phyloP scores from a whole-genome alignment of 805 yeast species.

The Suhomyces canberraensis region DNA sequence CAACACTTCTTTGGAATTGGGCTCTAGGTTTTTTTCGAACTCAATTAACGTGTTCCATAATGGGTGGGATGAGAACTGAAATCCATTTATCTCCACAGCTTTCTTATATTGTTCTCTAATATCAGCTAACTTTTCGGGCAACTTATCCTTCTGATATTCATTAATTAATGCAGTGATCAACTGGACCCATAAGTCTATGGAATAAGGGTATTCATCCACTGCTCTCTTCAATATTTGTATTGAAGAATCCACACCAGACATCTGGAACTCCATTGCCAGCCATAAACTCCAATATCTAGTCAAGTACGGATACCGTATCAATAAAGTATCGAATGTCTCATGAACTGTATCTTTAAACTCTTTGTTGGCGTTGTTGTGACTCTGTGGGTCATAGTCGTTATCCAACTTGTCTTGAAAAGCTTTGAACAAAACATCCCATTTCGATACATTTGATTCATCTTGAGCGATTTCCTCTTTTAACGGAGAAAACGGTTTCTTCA shows the following conservation, averaged over 20 bases:
- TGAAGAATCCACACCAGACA: slow-evolving; percentile 53
- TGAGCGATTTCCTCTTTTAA: slow-evolving; percentile 5
- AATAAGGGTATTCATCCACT: slow-evolving; percentile 50
- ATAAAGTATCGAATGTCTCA: slow-evolving; percentile 26
- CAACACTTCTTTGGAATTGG: slow-evolving; percentile 19
- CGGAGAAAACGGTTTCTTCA: background rate
- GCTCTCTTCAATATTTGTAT: slow-evolving; percentile 43
- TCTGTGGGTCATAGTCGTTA: slow-evolving; percentile 9
- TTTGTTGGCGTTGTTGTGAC: slow-evolving; percentile 8
- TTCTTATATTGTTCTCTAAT: slow-evolving; percentile 44
- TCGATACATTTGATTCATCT: slow-evolving; percentile 29
- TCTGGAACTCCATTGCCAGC: slow-evolving; percentile 51
- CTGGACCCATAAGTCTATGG: slow-evolving; percentile 68
- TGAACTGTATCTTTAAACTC: slow-evolving; percentile 18
- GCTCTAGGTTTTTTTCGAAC: slow-evolving; percentile 43
- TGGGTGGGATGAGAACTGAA: slow-evolving; percentile 71
- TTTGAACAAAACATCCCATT: slow-evolving; percentile 40
- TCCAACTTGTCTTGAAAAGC: slow-evolving; percentile 21
- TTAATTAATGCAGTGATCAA: slow-evolving; percentile 53
- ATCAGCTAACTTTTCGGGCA: slow-evolving; percentile 19
- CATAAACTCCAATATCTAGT: slow-evolving; percentile 64
- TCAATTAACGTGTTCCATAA: slow-evolving; percentile 80
- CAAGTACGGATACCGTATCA: slow-evolving; percentile 56
- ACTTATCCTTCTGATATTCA: slow-evolving; percentile 23
- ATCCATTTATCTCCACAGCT: slow-evolving; percentile 56